Conservation (phyloP, 1,284 basidiomycete species). For the Rhodotorula sp. region DNA sequence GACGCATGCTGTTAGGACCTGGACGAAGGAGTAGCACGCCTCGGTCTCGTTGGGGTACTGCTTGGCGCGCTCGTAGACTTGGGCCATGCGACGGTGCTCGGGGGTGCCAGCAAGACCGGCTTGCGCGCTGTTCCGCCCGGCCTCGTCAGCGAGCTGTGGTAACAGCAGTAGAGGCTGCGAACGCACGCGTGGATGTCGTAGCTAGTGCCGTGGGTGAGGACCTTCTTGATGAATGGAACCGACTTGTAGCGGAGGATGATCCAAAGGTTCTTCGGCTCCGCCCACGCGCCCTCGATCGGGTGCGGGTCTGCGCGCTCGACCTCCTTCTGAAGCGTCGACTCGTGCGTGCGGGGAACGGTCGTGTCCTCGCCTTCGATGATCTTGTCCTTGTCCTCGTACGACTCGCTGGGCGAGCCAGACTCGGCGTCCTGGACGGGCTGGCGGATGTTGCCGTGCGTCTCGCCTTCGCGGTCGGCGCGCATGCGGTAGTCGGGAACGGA, state of each 20-base stretch:
- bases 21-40: conserved; percentile 55
- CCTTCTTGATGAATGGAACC: conserved; percentile 33
- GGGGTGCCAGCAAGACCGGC: conserved; percentile 47
- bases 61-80: conserved; percentile 50
- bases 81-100: conserved; percentile 48
- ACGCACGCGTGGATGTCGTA: conserved; percentile 42
- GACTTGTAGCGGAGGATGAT: conserved; percentile 50
- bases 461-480: conserved; percentile 5
- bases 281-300: conserved; percentile 45
- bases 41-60: conserved; percentile 55
- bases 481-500: conserved; percentile 52
- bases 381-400: conserved; percentile 27
- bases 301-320: conserved; percentile 40
- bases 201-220: conserved; percentile 44
- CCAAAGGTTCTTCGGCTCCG: conserved; percentile 50
- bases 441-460: conserved; percentile 11
- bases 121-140: conserved; percentile 40
- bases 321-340: conserved; percentile 23
- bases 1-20: conserved; percentile 56
- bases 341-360: not conserved
- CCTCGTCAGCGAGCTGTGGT: not conserved
- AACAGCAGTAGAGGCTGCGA: conserved; percentile 4
- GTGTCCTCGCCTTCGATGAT: conserved; percentile 17
- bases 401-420: not conserved
- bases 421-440: not conserved